Percentiles rank a stretch among this genome's conserved stretches.
Evolutionary conservation across 495 filamentous ascomycete species (phyloP).

Genomic region (Penicillium angulare): DNA sequence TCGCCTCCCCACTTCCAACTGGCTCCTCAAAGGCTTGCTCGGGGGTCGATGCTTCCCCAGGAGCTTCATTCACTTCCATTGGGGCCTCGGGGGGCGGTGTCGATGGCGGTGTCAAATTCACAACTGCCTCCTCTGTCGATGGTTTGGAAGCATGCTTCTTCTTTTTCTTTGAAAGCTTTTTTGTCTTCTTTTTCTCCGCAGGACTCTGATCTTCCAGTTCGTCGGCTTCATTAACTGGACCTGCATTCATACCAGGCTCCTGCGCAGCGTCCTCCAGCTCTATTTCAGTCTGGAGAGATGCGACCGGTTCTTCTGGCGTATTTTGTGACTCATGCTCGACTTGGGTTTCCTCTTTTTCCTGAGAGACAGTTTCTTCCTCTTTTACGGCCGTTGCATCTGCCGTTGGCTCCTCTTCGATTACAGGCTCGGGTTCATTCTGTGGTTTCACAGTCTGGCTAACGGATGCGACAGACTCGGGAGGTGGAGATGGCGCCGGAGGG

Average conservation of each 20-base stretch:
- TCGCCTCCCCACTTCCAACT: too few relatives aligned
- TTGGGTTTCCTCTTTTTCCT: background rate
- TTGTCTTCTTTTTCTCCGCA: slow-evolving; percentile 7
- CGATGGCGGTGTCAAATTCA: slow-evolving; percentile 40
- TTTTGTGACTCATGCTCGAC: background rate
- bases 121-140: slow-evolving; percentile 18
- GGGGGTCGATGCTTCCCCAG: background rate
- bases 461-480: slow-evolving; percentile 23
- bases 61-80: slow-evolving; percentile 7
- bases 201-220: slow-evolving; percentile 10
- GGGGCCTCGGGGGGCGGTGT: slow-evolving; percentile 30
- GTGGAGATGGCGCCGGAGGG: slow-evolving; percentile 23
- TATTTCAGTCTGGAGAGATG: slow-evolving; percentile 2
- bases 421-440: background rate
- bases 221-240: slow-evolving; percentile 3
- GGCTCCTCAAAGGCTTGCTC: background rate
- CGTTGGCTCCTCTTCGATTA: background rate
- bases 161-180: slow-evolving; percentile 26
- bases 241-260: slow-evolving; percentile 1
- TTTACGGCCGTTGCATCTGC: background rate
- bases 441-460: background rate
- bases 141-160: background rate
- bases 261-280: slow-evolving; percentile 5
- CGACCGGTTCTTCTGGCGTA: background rate
- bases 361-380: background rate